Percentiles rank a stretch among this genome's conserved stretches.
phyloP scores from a whole-genome alignment of 169 alveolate genomes.

The Eimeria praecox region DNA sequence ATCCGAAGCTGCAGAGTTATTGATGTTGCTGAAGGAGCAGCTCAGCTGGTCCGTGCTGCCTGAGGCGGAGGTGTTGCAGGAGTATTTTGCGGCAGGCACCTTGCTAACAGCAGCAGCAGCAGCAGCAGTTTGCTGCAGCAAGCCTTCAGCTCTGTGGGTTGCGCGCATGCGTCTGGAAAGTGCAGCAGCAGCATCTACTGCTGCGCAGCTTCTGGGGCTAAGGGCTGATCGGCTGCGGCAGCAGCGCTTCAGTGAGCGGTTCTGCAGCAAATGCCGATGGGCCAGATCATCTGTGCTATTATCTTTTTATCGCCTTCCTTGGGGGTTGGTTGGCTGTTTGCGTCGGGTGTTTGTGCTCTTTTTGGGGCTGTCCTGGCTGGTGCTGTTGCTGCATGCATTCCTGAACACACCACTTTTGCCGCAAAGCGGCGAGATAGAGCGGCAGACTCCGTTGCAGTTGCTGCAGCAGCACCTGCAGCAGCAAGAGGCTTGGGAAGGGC shows the following conservation, averaged over 20 bases:
- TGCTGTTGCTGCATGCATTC: constrained; percentile 35
- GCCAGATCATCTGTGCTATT: not conserved
- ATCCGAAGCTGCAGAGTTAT: not conserved
- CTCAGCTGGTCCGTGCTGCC: constrained; percentile 16
- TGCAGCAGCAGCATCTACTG: constrained; percentile 51
- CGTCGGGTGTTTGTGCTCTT: not conserved
- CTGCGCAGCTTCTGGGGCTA: not conserved
- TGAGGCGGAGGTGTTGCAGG: constrained; percentile 39
- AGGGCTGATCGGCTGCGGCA: not conserved
- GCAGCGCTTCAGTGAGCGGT: constrained; percentile 5
- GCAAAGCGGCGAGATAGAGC: constrained; percentile 6
- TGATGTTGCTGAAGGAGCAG: constrained; percentile 55
- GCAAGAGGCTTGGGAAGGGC: constrained; percentile 5
- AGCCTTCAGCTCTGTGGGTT: constrained; percentile 31
- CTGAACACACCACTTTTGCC: constrained; percentile 30
- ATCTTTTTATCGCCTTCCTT: not conserved
- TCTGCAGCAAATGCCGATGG: constrained; percentile 49
- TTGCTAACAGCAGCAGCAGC: constrained; percentile 63
- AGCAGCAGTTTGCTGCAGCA: constrained; percentile 44
- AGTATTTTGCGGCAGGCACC: constrained; percentile 49
- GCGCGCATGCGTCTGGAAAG: not conserved
- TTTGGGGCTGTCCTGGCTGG: constrained; percentile 43
- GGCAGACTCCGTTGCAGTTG: constrained; percentile 27
- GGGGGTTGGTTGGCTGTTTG: not conserved
- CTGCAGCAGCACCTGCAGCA: constrained; percentile 56